Base-by-base conservation (phyloP, 2,329 filamentous ascomycete genomes). In the Ciborinia camelliae region DNA sequence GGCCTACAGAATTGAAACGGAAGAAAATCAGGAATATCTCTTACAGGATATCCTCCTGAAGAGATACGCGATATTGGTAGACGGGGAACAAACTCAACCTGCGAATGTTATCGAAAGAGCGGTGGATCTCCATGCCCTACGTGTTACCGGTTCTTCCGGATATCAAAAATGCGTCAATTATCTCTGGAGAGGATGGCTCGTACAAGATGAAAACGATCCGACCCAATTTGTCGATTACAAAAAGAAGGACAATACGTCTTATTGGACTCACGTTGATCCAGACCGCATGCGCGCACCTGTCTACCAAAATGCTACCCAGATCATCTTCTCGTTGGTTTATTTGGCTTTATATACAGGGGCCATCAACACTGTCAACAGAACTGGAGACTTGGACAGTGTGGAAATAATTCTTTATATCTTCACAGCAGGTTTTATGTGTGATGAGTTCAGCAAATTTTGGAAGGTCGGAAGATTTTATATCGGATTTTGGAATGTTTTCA, bases 401-500 rank as follows among this genome's bases (percentile, higher is more conserved):
- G 95, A 99, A 75, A 85, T 89, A 0, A 78, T 95, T 20, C 82
- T 99, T 14, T 99, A 99, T 74, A 75, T 94, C 68, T 97, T 99
- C 80, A 98, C 95, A 0, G 76, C 94, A 5, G 93, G 92, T 28
- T 99, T 96, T 76, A 84, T 97, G 39, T 92, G 88, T 72, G 94
- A 99, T 74, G 95, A 98, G 75, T 70, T 88, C 0, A 80, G 87
- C 74, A 99, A 99, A 77, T 85, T 97, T 71, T 97, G 91, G 86
- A 99, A 99, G 76, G 90, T 97, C 18, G 95, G 95, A 12, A 86
- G 90, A 67, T 90, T 90, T 72, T 98, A 98, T 73, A 82, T 99
- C 63, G 89, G 91, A 26, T 99, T 99, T 76, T 98, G 95, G 95
- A 97, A 97, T 73, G 90, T 90, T 30, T 97, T 99, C 81, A 99